Conservation (phyloP, 2,329 filamentous ascomycete genomes). For the Colletotrichum spaethianum region DNA sequence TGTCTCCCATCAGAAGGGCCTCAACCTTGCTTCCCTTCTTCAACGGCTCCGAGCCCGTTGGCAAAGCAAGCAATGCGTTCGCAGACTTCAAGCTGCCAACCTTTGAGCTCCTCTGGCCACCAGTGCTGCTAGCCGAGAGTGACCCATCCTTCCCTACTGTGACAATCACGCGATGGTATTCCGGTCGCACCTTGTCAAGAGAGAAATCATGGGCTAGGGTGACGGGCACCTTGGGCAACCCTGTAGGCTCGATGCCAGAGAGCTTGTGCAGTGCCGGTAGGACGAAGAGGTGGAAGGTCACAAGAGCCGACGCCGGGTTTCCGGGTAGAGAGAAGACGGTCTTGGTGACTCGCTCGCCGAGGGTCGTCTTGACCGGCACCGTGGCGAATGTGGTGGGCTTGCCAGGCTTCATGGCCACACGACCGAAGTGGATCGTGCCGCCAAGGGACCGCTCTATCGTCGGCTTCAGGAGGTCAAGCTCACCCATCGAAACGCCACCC, state of each 20-base stretch:
- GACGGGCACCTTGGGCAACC: conserved; percentile 81
- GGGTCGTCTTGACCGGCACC: conserved; percentile 75
- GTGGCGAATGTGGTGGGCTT: conserved; percentile 98
- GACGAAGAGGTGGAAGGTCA: conserved; percentile 95
- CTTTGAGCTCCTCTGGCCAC: conserved; percentile 88
- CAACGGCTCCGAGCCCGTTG: conserved; percentile 73
- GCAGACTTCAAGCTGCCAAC: conserved; percentile 92
- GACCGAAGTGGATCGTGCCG: conserved; percentile 95
- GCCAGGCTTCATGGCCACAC: conserved; percentile 97
- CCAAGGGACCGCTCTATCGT: conserved; percentile 92
- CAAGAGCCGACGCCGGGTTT: conserved; percentile 92
- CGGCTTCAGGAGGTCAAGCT: conserved; percentile 95
- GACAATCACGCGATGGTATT: conserved; percentile 92
- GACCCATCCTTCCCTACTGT: conserved; percentile 75
- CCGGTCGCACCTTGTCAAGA: conserved; percentile 81
- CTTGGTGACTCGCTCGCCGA: conserved; percentile 72
- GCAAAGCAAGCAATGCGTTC: conserved; percentile 87
- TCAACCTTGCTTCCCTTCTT: conserved; percentile 80
- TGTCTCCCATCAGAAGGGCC: conserved; percentile 81
- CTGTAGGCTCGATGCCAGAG: conserved; percentile 76
- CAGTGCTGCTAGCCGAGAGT: conserved; percentile 85
- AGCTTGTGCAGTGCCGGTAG: conserved; percentile 87
- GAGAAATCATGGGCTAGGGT: conserved; percentile 79
- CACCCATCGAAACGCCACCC: conserved; percentile 97
- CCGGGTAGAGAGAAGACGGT: conserved; percentile 92